These are phyloP conservation scores for Tricholoma bakamatsutake DNA, from an alignment of 768 basidiomycete species.

Conservation along the genomic window DNA sequence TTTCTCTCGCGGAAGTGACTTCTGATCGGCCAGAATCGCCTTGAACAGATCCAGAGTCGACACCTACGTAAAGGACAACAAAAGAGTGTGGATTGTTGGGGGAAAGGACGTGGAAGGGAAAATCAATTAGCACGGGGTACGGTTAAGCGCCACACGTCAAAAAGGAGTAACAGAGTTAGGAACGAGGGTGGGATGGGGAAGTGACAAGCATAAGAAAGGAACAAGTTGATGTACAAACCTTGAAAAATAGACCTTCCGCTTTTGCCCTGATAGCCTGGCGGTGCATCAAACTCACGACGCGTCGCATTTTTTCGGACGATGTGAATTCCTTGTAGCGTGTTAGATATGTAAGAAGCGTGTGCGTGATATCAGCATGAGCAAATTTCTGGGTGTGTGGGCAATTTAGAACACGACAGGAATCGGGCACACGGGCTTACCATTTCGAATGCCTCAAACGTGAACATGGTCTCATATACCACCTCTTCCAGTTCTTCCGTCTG, in stretches of 20 bases:
- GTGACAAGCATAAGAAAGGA: slow-evolving; percentile 1
- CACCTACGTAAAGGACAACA: slow-evolving; percentile 47
- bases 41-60: slow-evolving; percentile 88
- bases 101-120: slow-evolving; percentile 1
- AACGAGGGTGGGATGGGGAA: not conserved
- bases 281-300: slow-evolving; percentile 85
- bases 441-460: slow-evolving; percentile 91
- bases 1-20: slow-evolving; percentile 70
- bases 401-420: not conserved
- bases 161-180: slow-evolving; percentile 3
- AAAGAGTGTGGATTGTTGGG: slow-evolving; percentile 1
- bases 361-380: slow-evolving; percentile 78
- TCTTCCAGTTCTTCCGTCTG: slow-evolving; percentile 58
- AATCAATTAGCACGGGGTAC: slow-evolving; percentile 9
- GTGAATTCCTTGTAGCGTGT: slow-evolving; percentile 79
- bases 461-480: slow-evolving; percentile 75
- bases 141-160: slow-evolving; percentile 17
- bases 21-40: slow-evolving; percentile 75
- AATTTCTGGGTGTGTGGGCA: slow-evolving; percentile 61
- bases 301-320: slow-evolving; percentile 78
- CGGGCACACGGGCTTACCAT: slow-evolving; percentile 44
- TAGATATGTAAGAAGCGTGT: slow-evolving; percentile 80
- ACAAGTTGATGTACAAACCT: slow-evolving; percentile 43
- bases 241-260: slow-evolving; percentile 94
- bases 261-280: slow-evolving; percentile 87